Evolutionary conservation across 352 stramenopile genomes (phyloP).

Genomic region (Pythium scleroteichum): DNA sequence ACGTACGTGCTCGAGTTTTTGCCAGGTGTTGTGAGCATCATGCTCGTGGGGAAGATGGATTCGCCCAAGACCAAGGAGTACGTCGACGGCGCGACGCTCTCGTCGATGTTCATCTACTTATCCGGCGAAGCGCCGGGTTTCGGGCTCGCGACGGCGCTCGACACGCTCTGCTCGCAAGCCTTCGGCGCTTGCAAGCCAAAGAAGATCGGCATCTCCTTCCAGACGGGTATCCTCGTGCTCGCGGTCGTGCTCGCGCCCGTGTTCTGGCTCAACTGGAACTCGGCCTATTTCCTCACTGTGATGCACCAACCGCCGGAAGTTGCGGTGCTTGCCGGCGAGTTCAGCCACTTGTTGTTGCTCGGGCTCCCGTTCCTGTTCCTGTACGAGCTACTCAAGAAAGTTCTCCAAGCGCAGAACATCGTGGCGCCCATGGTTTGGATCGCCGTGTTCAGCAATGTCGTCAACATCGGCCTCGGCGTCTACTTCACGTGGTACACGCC

Average conservation of each 20-base stretch:
- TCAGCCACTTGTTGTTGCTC: slow-evolving; percentile 59
- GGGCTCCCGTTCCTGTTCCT: slow-evolving; percentile 82
- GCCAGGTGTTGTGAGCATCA: slow-evolving; percentile 62
- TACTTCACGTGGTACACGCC: slow-evolving; percentile 83
- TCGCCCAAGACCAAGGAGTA: slow-evolving; percentile 73
- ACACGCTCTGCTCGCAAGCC: slow-evolving; percentile 87
- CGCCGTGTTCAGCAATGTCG: slow-evolving; percentile 67
- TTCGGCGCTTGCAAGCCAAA: slow-evolving; percentile 67
- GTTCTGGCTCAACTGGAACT: slow-evolving; percentile 78
- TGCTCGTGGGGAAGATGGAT: slow-evolving; percentile 69
- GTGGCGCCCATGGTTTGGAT: slow-evolving; percentile 85
- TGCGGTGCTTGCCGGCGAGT: slow-evolving; percentile 63
- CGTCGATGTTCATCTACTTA: slow-evolving; percentile 82
- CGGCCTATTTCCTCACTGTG: slow-evolving; percentile 51
- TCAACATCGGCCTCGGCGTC: slow-evolving; percentile 73
- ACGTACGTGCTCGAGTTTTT: slow-evolving; percentile 79
- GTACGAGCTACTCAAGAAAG: slow-evolving; percentile 87
- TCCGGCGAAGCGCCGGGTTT: slow-evolving; percentile 77
- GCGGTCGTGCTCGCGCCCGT: slow-evolving; percentile 54
- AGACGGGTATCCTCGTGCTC: slow-evolving; percentile 76
- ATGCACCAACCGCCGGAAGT: slow-evolving; percentile 72
- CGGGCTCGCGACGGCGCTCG: slow-evolving; percentile 81
- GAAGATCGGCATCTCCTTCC: slow-evolving; percentile 86
- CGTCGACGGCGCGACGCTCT: slow-evolving; percentile 65
- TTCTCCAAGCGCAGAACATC: slow-evolving; percentile 86